phyloP scores from a whole-genome alignment of 2,329 filamentous ascomycete genomes.

The Alternaria viburni region DNA sequence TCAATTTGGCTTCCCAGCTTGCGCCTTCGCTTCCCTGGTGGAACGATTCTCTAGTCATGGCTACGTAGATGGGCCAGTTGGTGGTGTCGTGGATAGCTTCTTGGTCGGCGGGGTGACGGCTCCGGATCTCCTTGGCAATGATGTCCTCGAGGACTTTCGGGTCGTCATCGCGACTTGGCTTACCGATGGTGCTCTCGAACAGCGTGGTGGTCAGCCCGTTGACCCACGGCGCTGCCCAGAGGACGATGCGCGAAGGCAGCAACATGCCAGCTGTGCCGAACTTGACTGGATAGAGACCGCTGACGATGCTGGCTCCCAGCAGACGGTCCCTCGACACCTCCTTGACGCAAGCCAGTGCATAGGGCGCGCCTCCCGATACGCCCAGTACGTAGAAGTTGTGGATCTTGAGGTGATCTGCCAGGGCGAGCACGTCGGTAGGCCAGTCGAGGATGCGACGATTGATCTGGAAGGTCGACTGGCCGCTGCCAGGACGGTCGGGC shows the following conservation, averaged over 20 bases:
- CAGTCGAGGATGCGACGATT: conserved; percentile 50
- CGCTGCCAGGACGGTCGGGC: conserved; percentile 54
- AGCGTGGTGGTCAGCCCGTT: conserved; percentile 25
- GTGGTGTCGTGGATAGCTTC: conserved; percentile 27
- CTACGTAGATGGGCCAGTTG: conserved; percentile 30
- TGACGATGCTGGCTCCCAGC: conserved; percentile 31
- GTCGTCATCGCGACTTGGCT: conserved; percentile 31
- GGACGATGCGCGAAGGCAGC: conserved; percentile 23
- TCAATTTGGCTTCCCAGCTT: conserved; percentile 38
- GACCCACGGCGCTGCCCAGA: conserved; percentile 37
- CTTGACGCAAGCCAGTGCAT: conserved; percentile 55
- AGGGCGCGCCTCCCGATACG: conserved; percentile 56
- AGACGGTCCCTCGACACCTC: conserved; percentile 41
- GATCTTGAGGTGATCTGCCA: conserved; percentile 52
- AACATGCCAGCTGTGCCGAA: conserved; percentile 38
- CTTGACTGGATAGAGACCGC: conserved; percentile 33
- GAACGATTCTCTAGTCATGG: conserved; percentile 35
- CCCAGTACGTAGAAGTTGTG: conserved; percentile 53
- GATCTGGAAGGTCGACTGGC: conserved; percentile 49
- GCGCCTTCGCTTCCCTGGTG: conserved; percentile 33
- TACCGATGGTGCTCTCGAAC: conserved; percentile 34
- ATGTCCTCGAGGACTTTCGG: conserved; percentile 33
- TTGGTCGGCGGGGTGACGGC: conserved; percentile 27
- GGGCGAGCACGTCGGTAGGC: conserved; percentile 51
- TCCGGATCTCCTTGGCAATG: conserved; percentile 29